A percentile compares a stretch with the other conserved stretches of the same genome.
Evolutionary conservation across 2,329 filamentous ascomycete species (phyloP).

Genomic region (Aspergillus calidoustus): DNA sequence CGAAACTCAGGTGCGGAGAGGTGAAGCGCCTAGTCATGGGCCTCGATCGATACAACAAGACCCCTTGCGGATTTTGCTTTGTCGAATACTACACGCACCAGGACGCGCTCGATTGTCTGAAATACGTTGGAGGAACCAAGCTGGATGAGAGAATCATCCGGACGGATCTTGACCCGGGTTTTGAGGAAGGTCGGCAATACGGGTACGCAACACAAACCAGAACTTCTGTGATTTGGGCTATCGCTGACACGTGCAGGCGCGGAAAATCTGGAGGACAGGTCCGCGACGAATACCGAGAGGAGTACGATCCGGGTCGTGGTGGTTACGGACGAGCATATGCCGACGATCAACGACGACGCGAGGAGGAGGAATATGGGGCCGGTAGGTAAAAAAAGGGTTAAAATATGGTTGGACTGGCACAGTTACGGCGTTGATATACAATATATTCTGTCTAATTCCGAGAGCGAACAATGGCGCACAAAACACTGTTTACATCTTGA

Average conservation of each 20-base stretch:
- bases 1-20: slow-evolving; percentile 71
- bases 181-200: slow-evolving; percentile 94
- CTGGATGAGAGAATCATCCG: slow-evolving; percentile 95
- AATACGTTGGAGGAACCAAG: slow-evolving; percentile 97
- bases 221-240: neutral
- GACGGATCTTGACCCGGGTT: slow-evolving; percentile 93
- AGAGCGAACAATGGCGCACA: slow-evolving; percentile 28
- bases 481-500: slow-evolving; percentile 31
- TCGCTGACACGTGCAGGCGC: slow-evolving; percentile 52
- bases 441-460: slow-evolving; percentile 34
- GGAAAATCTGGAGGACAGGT: slow-evolving; percentile 97
- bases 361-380: slow-evolving; percentile 64
- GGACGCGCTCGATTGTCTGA: slow-evolving; percentile 96
- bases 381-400: slow-evolving; percentile 48
- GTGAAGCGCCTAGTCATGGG: slow-evolving; percentile 99
- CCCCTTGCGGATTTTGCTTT: slow-evolving; percentile 98
- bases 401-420: slow-evolving; percentile 27
- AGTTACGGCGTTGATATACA: slow-evolving; percentile 40
- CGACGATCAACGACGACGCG: slow-evolving; percentile 61
- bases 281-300: slow-evolving; percentile 94
- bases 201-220: slow-evolving; percentile 55
- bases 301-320: slow-evolving; percentile 93
- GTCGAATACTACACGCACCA: slow-evolving; percentile 99
- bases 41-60: slow-evolving; percentile 94
- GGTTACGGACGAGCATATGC: slow-evolving; percentile 81